A percentile compares a stretch with the other conserved stretches of the same genome.
phyloP scores from a whole-genome alignment of 768 basidiomycete genomes.

The Nidularia sp. region DNA sequence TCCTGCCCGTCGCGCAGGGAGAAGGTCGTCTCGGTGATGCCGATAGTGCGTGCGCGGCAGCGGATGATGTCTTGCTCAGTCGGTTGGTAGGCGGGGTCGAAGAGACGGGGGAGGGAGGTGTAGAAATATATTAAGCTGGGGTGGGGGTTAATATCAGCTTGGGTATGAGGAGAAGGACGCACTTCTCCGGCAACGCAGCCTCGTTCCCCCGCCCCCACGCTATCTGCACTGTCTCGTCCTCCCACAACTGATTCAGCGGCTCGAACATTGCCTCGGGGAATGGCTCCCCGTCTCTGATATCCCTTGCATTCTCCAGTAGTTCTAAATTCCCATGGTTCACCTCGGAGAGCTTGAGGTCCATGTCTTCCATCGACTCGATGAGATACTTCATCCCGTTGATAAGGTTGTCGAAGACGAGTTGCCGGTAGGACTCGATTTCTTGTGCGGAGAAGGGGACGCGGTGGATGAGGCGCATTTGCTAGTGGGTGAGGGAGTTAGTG shows the following conservation, averaged over 20 bases:
- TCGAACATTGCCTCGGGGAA: constrained; percentile 70
- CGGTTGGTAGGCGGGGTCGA: constrained; percentile 67
- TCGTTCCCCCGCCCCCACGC: constrained; percentile 86
- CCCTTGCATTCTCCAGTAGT: constrained; percentile 61
- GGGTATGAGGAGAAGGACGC: constrained; percentile 12
- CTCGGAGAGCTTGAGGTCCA: constrained; percentile 70
- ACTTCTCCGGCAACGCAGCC: constrained; percentile 91
- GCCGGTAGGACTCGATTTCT: constrained; percentile 87
- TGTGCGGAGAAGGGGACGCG: constrained; percentile 73
- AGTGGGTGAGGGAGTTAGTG: background rate
- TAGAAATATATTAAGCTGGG: constrained; percentile 74
- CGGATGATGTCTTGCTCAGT: constrained; percentile 86
- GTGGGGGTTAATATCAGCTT: background rate
- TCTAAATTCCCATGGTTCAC: constrained; percentile 56
- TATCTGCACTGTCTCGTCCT: constrained; percentile 66
- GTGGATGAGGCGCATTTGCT: constrained; percentile 99
- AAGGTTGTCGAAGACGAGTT: constrained; percentile 90
- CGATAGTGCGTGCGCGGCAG: constrained; percentile 82
- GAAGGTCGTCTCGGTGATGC: constrained; percentile 88
- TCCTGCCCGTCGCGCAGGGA: constrained; percentile 64
- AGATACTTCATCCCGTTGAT: constrained; percentile 80
- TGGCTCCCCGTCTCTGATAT: constrained; percentile 75
- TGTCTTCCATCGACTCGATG: constrained; percentile 86
- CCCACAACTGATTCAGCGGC: constrained; percentile 72
- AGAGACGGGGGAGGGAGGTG: constrained; percentile 73